Evolutionary conservation across 768 basidiomycete genomes (phyloP).

Genomic region (Hericium rajendrae): DNA sequence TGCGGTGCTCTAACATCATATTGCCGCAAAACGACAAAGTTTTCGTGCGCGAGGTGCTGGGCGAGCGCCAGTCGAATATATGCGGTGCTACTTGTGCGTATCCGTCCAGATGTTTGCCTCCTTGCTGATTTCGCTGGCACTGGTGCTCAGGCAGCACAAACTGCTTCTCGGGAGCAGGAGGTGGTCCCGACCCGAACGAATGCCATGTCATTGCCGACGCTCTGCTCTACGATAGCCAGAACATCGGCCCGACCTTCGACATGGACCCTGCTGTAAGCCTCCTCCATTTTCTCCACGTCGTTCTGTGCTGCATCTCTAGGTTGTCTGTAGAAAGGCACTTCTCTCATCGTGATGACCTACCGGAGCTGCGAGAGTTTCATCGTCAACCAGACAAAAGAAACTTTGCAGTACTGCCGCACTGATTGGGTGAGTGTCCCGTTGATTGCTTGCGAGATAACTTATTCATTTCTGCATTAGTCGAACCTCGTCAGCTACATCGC

Average conservation of each 20-base stretch:
- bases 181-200: constrained; percentile 39
- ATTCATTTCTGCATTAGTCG: not conserved
- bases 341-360: constrained; percentile 28
- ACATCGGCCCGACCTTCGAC: constrained; percentile 25
- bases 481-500: constrained; percentile 14
- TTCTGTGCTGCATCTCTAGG: constrained; percentile 22
- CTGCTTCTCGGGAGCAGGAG: constrained; percentile 37
- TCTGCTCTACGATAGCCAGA: constrained; percentile 35
- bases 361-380: constrained; percentile 37
- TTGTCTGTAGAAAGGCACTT: constrained; percentile 1
- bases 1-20: not conserved
- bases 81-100: not conserved
- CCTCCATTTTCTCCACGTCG: not conserved
- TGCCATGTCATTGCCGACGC: constrained; percentile 42
- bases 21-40: not conserved
- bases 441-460: constrained; percentile 24
- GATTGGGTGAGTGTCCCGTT: constrained; percentile 31
- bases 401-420: constrained; percentile 33
- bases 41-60: not conserved
- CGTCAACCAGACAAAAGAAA: constrained; percentile 33
- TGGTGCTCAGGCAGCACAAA: constrained; percentile 19
- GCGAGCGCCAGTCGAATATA: not conserved
- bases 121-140: not conserved
- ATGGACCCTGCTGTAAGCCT: not conserved
- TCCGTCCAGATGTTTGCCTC: not conserved